Evolutionary conservation across 2,329 filamentous ascomycete species (phyloP).

Genomic region (Ophiostoma perfectum): DNA sequence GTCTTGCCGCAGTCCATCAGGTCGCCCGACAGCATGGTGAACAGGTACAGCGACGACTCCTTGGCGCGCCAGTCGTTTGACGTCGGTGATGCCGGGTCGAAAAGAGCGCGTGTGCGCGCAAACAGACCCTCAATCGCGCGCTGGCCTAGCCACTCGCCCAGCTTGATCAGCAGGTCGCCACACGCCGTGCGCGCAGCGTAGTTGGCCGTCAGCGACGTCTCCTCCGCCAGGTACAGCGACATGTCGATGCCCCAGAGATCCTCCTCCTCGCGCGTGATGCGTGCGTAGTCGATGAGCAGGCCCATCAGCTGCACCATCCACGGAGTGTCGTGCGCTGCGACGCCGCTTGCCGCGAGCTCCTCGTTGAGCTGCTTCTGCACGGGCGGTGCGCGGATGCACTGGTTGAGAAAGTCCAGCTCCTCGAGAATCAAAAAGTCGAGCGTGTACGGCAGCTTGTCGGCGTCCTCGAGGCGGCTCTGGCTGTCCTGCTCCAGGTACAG

Average conservation of each 20-base stretch:
- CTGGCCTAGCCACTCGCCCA: slow-evolving; percentile 80
- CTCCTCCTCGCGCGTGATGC: slow-evolving; percentile 88
- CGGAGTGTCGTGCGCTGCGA: slow-evolving; percentile 53
- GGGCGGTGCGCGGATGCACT: slow-evolving; percentile 78
- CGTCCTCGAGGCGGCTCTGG: slow-evolving; percentile 83
- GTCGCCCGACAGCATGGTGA: slow-evolving; percentile 78
- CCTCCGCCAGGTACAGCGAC: slow-evolving; percentile 90
- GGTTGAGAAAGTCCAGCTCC: slow-evolving; percentile 90
- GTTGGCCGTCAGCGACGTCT: slow-evolving; percentile 89
- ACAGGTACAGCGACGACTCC: slow-evolving; percentile 77
- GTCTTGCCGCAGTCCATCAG: slow-evolving; percentile 76
- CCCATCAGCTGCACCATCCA: slow-evolving; percentile 89
- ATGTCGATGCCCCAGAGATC: slow-evolving; percentile 95
- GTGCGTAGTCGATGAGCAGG: slow-evolving; percentile 76
- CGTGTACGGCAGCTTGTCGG: slow-evolving; percentile 87
- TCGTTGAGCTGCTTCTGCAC: slow-evolving; percentile 85
- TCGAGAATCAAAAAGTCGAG: slow-evolving; percentile 90
- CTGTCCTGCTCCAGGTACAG: slow-evolving; percentile 82
- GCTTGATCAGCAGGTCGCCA: slow-evolving; percentile 85
- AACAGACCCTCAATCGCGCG: slow-evolving; percentile 74
- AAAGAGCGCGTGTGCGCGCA: slow-evolving; percentile 68
- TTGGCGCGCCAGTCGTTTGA: slow-evolving; percentile 52
- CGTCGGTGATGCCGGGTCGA: slow-evolving; percentile 43
- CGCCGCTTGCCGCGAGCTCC: slow-evolving; percentile 59
- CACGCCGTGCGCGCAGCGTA: slow-evolving; percentile 92